Evolutionary conservation across 2,329 filamentous ascomycete species (phyloP).

Genomic region (Hypoxylon sp.): DNA sequence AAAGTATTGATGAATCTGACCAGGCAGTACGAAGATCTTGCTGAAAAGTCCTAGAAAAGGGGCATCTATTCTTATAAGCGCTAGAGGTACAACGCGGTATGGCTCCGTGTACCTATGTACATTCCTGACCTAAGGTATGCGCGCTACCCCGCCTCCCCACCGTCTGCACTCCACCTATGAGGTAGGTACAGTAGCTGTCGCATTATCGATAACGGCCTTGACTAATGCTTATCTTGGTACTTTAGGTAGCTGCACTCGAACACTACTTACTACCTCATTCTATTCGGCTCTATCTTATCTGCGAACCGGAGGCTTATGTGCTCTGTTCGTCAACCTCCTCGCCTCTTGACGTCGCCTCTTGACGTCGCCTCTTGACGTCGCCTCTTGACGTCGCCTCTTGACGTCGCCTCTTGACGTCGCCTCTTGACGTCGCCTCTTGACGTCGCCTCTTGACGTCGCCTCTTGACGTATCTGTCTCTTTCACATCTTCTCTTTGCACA

Average conservation of each 20-base stretch:
- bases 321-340: background rate
- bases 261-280: conserved; percentile 22
- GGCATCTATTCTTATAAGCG: too few species aligned
- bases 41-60: too few species aligned
- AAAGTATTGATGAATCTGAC: too few species aligned
- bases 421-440: background rate
- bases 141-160: background rate
- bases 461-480: background rate
- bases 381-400: background rate
- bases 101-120: background rate
- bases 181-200: conserved; percentile 5
- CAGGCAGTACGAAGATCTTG: too few species aligned
- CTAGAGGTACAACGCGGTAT: background rate
- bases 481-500: background rate
- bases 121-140: background rate
- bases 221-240: conserved; percentile 7
- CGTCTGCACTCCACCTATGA: too few species aligned
- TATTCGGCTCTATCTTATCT: conserved; percentile 20
- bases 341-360: background rate
- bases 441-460: background rate
- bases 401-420: background rate
- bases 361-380: background rate
- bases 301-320: background rate
- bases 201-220: conserved; percentile 22
- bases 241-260: background rate